phyloP scores from a whole-genome alignment of 1,284 basidiomycete genomes.

The Vanrija sp. region DNA sequence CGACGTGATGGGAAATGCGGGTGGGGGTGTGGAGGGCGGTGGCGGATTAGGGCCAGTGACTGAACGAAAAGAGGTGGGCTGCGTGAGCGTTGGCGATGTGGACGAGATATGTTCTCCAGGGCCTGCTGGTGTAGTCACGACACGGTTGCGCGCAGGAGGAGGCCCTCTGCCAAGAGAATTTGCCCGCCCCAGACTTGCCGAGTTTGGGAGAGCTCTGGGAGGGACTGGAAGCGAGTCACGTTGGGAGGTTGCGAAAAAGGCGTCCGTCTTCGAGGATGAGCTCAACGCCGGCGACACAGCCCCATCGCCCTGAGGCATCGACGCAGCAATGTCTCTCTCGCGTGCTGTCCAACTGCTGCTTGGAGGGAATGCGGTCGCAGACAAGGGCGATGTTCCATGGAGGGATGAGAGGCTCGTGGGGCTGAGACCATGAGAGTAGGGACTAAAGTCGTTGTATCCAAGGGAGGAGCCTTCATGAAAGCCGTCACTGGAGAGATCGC shows the following conservation, averaged over 20 bases:
- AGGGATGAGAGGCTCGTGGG: not conserved
- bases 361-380: not conserved
- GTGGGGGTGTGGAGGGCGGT: not conserved
- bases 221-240: constrained; percentile 13
- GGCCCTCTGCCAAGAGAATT: constrained; percentile 1
- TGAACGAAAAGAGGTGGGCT: constrained; percentile 7
- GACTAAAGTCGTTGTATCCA: too few relatives aligned
- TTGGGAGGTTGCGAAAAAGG: constrained; percentile 33
- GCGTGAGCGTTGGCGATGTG: constrained; percentile 3
- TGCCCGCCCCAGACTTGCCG: not conserved
- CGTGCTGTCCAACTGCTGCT: not conserved
- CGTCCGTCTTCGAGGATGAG: constrained; percentile 38
- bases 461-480: too few relatives aligned
- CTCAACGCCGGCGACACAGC: constrained; percentile 28
- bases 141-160: constrained; percentile 4
- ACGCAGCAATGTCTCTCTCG: not conserved
- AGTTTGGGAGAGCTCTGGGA: not conserved
- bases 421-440: too few relatives aligned
- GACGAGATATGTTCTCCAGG: not conserved
- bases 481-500: too few relatives aligned
- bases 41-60: constrained; percentile 8
- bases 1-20: not conserved
- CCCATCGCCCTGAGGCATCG: constrained; percentile 2
- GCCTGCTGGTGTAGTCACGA: constrained; percentile 8
- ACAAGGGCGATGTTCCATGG: constrained; percentile 4